phyloP scores from a whole-genome alignment of 306 rosid species.

The Potentilla sterilis region DNA sequence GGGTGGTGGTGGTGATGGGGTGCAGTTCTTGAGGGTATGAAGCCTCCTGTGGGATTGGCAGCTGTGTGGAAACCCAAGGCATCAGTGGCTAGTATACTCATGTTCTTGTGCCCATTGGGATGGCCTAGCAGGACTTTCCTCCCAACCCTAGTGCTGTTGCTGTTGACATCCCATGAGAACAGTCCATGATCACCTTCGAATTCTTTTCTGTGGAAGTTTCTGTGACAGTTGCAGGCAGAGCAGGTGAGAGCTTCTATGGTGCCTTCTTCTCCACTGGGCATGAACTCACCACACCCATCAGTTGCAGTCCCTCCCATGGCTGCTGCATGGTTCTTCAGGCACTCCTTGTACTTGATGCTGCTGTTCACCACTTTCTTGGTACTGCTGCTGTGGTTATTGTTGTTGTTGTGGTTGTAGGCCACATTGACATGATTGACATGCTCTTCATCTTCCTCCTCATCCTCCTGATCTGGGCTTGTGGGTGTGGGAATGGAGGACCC shows the following conservation, averaged over 20 bases:
- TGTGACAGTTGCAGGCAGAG: conserved; percentile 85
- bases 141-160: conserved; percentile 12
- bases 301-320: conserved; percentile 88
- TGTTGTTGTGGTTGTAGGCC: not conserved
- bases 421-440: not conserved
- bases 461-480: conserved; percentile 5
- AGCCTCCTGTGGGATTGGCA: conserved; percentile 1
- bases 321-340: conserved; percentile 91
- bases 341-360: conserved; percentile 57
- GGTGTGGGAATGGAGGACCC: conserved; percentile 13
- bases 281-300: conserved; percentile 93
- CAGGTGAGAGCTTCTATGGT: conserved; percentile 74
- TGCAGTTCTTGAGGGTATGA: conserved; percentile 49
- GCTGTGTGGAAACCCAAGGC: conserved; percentile 48
- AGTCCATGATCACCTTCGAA: conserved; percentile 35
- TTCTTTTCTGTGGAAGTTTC: conserved; percentile 89
- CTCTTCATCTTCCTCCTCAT: not conserved
- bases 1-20: conserved; percentile 28
- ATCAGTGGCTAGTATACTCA: conserved; percentile 29
- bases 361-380: conserved; percentile 8
- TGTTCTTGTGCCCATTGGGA: conserved; percentile 27
- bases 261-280: conserved; percentile 85
- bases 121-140: conserved; percentile 47
- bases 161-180: conserved; percentile 14
- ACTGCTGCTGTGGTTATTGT: not conserved